Evolutionary conservation across 371 early-diverging fungal species (phyloP).

Genomic region (Apophysomyces variabilis): DNA sequence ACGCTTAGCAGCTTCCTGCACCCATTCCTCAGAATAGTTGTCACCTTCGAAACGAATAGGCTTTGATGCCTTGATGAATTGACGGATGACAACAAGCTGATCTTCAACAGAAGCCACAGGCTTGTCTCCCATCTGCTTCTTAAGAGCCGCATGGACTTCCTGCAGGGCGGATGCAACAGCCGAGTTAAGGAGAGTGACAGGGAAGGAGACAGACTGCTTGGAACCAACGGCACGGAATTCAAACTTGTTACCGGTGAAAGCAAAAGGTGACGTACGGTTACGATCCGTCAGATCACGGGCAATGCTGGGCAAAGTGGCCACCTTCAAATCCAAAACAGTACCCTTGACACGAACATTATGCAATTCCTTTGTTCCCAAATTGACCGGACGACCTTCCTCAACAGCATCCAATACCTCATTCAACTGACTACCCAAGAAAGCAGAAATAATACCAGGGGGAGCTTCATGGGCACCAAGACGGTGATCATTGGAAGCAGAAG

Average conservation of each 20-base stretch:
- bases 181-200: constrained; percentile 90
- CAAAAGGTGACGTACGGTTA: constrained; percentile 98
- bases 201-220: constrained; percentile 97
- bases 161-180: constrained; percentile 87
- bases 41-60: constrained; percentile 96
- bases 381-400: constrained; percentile 81
- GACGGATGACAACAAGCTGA: constrained; percentile 84
- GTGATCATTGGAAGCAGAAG: constrained; percentile 91
- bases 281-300: constrained; percentile 97
- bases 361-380: constrained; percentile 68
- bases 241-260: constrained; percentile 99
- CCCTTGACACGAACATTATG: constrained; percentile 90
- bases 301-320: constrained; percentile 89
- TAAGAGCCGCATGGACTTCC: constrained; percentile 75
- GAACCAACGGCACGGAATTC: constrained; percentile 99
- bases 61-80: constrained; percentile 85
- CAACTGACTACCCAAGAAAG: constrained; percentile 91
- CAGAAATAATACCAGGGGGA: constrained; percentile 93
- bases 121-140: constrained; percentile 79
- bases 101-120: constrained; percentile 82
- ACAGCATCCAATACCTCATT: constrained; percentile 86
- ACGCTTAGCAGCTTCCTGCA: constrained; percentile 79
- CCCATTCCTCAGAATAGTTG: constrained; percentile 89
- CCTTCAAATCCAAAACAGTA: constrained; percentile 89
- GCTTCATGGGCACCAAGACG: constrained; percentile 96